These are phyloP conservation scores for Tremella yokohamensis DNA, from an alignment of 768 basidiomycete species.

Conservation along the genomic window DNA sequence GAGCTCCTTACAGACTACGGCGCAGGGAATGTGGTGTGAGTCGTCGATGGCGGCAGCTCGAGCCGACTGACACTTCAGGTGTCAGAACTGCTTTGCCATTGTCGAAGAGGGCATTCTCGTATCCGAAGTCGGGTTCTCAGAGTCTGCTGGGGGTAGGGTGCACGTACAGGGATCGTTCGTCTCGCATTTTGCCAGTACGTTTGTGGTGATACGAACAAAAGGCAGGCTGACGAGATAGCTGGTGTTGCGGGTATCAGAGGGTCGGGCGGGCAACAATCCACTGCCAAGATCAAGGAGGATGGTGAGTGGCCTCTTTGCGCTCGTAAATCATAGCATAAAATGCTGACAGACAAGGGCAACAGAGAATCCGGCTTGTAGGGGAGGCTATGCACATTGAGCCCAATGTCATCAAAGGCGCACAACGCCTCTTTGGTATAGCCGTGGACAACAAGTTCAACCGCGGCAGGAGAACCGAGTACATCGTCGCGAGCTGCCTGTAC, in stretches of 20 bases:
- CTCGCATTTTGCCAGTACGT: constrained; percentile 80
- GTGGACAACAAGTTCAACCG: constrained; percentile 91
- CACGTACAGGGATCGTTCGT: constrained; percentile 95
- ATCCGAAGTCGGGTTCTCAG: constrained; percentile 91
- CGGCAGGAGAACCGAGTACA: constrained; percentile 84
- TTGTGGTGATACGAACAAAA: neutral
- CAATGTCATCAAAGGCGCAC: constrained; percentile 72
- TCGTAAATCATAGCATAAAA: neutral
- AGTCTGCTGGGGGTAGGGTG: constrained; percentile 83
- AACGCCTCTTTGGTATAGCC: constrained; percentile 84
- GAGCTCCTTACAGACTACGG: constrained; percentile 12
- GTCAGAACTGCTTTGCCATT: constrained; percentile 68
- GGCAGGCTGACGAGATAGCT: constrained; percentile 18
- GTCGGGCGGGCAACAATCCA: constrained; percentile 8
- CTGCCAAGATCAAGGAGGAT: constrained; percentile 27
- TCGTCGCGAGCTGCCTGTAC: constrained; percentile 93
- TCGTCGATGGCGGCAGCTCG: neutral
- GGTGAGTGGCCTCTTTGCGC: constrained; percentile 20
- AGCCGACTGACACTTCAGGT: constrained; percentile 22
- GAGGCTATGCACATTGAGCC: constrained; percentile 27
- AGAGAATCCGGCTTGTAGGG: constrained; percentile 81
- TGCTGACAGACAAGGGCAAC: constrained; percentile 49
- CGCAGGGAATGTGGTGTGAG: constrained; percentile 15
- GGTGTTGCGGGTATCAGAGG: constrained; percentile 32
- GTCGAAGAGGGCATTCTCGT: constrained; percentile 91